These are phyloP conservation scores for Mortierella claussenii DNA, from an alignment of 192 early-diverging fungal species.

Conservation along the genomic window DNA sequence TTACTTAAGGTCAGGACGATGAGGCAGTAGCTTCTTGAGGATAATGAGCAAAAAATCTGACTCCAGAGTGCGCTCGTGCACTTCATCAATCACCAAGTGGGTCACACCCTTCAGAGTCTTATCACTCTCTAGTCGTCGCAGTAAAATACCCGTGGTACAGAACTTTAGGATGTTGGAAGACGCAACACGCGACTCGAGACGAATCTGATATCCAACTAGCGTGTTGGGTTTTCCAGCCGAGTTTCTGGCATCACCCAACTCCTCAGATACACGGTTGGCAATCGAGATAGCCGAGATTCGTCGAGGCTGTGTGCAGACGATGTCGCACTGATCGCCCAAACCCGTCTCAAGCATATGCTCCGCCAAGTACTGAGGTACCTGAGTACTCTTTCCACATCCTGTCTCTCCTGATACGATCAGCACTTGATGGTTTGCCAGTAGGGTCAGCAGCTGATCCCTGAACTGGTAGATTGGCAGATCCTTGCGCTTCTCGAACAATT, in stretches of 20 bases:
- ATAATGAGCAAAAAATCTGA: constrained; percentile 80
- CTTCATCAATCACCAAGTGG: constrained; percentile 82
- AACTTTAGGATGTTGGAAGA: constrained; percentile 73
- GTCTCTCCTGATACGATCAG: constrained; percentile 85
- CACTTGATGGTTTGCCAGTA: constrained; percentile 65
- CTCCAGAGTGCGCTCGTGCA: constrained; percentile 81
- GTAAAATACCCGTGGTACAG: constrained; percentile 82
- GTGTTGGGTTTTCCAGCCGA: constrained; percentile 61
- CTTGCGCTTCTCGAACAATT: constrained; percentile 56
- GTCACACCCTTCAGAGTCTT: constrained; percentile 65
- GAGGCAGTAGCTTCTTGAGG: constrained; percentile 63
- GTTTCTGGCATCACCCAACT: constrained; percentile 71
- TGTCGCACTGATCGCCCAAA: constrained; percentile 55
- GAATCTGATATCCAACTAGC: constrained; percentile 81
- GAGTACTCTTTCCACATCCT: constrained; percentile 80
- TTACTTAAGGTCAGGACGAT: constrained; percentile 64
- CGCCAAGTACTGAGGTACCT: constrained; percentile 83
- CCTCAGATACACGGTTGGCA: constrained; percentile 76
- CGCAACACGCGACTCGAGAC: constrained; percentile 66
- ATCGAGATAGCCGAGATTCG: constrained; percentile 86
- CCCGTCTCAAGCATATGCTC: constrained; percentile 63
- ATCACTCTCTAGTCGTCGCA: constrained; percentile 75
- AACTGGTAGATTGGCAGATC: constrained; percentile 71
- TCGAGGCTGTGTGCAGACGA: constrained; percentile 78
- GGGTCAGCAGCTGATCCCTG: constrained; percentile 64